Evolutionary conservation across 2,329 filamentous ascomycete species (phyloP).

Genomic region (Neoscytalidium dimidiatum): DNA sequence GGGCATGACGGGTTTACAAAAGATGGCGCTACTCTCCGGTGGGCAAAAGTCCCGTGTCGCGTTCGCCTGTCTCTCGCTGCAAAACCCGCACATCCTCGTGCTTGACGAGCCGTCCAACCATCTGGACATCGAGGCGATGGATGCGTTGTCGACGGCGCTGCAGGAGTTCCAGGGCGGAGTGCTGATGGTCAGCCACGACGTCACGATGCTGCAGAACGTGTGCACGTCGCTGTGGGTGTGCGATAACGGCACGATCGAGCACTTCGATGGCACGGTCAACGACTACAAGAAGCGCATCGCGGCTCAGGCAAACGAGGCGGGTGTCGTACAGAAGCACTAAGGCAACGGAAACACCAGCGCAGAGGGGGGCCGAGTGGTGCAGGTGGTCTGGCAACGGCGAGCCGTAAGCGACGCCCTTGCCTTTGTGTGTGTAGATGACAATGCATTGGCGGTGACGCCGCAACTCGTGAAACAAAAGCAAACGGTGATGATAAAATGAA

Average conservation of each 20-base stretch:
- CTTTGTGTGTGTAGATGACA: neutral
- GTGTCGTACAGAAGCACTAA: slow-evolving; percentile 70
- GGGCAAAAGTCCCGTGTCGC: slow-evolving; percentile 98
- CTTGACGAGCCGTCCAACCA: slow-evolving; percentile 99
- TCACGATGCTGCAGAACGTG: slow-evolving; percentile 96
- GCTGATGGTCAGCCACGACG: slow-evolving; percentile 98
- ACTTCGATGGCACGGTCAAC: slow-evolving; percentile 93
- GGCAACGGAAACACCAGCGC: slow-evolving; percentile 42
- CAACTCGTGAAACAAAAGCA: neutral
- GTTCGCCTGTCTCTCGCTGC: slow-evolving; percentile 92
- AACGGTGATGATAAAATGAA: neutral
- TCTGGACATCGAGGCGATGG: slow-evolving; percentile 98
- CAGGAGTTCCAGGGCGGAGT: slow-evolving; percentile 90
- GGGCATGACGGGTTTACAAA: slow-evolving; percentile 93
- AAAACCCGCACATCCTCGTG: slow-evolving; percentile 94
- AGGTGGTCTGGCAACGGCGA: neutral
- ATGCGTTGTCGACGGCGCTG: slow-evolving; percentile 83
- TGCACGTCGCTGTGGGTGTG: slow-evolving; percentile 97
- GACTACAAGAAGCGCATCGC: slow-evolving; percentile 97
- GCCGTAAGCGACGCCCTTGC: slow-evolving; percentile 2
- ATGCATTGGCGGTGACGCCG: slow-evolving; percentile 7
- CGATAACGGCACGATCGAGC: slow-evolving; percentile 89
- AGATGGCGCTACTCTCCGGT: slow-evolving; percentile 91
- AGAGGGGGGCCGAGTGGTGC: slow-evolving; percentile 37
- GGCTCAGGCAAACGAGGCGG: slow-evolving; percentile 82